These are phyloP conservation scores for Serendipita indica DNA, from an alignment of 768 basidiomycete genomes.

Conservation along the genomic window DNA sequence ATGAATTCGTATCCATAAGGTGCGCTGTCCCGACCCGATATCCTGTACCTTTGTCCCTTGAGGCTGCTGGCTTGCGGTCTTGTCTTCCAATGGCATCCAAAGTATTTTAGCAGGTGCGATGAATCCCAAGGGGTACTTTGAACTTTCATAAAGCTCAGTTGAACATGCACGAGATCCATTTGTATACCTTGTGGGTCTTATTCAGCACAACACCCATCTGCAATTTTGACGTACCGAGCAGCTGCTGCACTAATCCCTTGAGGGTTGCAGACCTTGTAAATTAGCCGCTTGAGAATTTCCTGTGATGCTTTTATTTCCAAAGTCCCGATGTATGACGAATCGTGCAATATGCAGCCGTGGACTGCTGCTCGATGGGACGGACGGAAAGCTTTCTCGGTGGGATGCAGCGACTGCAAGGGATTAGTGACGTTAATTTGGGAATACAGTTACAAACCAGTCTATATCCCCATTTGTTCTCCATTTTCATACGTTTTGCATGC, in stretches of 20 bases:
- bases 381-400: constrained; percentile 84
- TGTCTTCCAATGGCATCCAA: constrained; percentile 39
- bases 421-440: background rate
- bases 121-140: constrained; percentile 50
- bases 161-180: constrained; percentile 52
- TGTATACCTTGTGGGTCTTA: constrained; percentile 34
- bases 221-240: constrained; percentile 31
- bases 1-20: constrained; percentile 67
- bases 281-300: constrained; percentile 32
- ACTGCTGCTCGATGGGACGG: constrained; percentile 80
- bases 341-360: constrained; percentile 76
- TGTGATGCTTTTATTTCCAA: constrained; percentile 61
- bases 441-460: constrained; percentile 41
- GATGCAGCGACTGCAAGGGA: constrained; percentile 48
- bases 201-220: background rate
- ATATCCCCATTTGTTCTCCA: constrained; percentile 88
- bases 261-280: constrained; percentile 49
- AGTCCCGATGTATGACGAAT: constrained; percentile 70
- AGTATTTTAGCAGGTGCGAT: constrained; percentile 59
- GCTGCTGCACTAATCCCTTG: constrained; percentile 46
- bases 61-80: background rate
- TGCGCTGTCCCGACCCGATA: constrained; percentile 25
- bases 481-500: constrained; percentile 94
- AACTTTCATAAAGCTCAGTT: constrained; percentile 48
- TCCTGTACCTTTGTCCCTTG: constrained; percentile 20